Conservation (phyloP, 2,329 filamentous ascomycete genomes). For the Thelonectria olida region DNA sequence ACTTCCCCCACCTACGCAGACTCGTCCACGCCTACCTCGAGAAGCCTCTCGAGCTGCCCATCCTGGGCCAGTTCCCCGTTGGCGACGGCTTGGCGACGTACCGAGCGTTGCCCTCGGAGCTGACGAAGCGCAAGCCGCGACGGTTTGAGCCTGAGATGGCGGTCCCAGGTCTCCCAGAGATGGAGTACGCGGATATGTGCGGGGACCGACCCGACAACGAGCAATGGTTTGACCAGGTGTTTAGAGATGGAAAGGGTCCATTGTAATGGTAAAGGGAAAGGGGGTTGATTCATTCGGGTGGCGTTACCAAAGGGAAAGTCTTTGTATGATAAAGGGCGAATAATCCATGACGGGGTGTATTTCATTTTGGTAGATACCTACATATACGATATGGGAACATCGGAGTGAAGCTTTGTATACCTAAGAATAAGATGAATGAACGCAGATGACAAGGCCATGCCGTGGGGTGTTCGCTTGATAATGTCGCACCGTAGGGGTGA, state of each 20-base stretch:
- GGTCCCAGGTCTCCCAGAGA: neutral
- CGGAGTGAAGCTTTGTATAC: too few species aligned
- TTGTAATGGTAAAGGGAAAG: neutral
- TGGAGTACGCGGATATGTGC: conserved; percentile 25
- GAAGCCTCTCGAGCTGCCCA: neutral
- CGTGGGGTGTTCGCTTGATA: too few species aligned
- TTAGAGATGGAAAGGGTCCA: conserved; percentile 25
- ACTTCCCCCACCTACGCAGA: conserved; percentile 27
- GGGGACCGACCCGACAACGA: neutral
- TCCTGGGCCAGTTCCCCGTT: neutral
- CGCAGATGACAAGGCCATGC: too few species aligned
- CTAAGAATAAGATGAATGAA: too few species aligned
- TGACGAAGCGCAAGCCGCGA: conserved; percentile 15
- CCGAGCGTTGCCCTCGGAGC: conserved; percentile 6
- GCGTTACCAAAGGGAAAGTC: neutral
- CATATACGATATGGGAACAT: too few species aligned
- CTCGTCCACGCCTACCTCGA: conserved; percentile 18
- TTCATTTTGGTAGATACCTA: too few species aligned
- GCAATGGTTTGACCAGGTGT: conserved; percentile 26
- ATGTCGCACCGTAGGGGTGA: too few species aligned
- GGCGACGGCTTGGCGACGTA: conserved; percentile 3
- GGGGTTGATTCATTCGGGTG: neutral
- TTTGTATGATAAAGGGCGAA: neutral
- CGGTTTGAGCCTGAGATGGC: conserved; percentile 5
- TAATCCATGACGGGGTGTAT: too few species aligned